Conservation (phyloP, 352 stramenopile species). For the Phytophthora quininea region DNA sequence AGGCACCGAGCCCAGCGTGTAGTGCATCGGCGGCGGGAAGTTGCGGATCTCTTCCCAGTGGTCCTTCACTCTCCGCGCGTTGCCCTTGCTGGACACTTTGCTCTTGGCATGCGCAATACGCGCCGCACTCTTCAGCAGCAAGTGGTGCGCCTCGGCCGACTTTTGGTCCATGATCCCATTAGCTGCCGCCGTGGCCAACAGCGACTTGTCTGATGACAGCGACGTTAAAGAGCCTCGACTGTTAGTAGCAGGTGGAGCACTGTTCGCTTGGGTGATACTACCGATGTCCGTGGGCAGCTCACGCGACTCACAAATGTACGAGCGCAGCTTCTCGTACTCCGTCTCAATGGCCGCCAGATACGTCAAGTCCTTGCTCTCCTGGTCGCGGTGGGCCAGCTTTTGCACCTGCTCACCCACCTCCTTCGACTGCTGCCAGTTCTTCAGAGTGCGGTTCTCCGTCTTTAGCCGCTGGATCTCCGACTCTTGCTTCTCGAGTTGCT, state of each 20-base stretch:
- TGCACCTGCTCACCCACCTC: conserved; percentile 89
- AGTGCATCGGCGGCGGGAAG: conserved; percentile 82
- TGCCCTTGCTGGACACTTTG: conserved; percentile 78
- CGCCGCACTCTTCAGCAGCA: conserved; percentile 75
- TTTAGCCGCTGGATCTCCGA: conserved; percentile 79
- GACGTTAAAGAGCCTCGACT: conserved; percentile 37
- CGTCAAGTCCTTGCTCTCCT: conserved; percentile 86
- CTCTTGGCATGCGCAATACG: conserved; percentile 69
- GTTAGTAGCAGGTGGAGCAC: conserved; percentile 9
- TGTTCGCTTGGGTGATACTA: conserved; percentile 42
- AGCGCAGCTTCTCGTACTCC: conserved; percentile 85
- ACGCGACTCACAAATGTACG: conserved; percentile 80
- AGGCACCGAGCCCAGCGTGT: conserved; percentile 80
- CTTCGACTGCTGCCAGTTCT: conserved; percentile 88
- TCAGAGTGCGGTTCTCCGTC: conserved; percentile 76
- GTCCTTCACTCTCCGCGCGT: conserved; percentile 83
- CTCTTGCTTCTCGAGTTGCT: conserved; percentile 78
- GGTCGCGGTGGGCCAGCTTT: conserved; percentile 83
- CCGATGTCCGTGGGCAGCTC: conserved; percentile 76
- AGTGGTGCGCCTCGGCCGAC: conserved; percentile 60
- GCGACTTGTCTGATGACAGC: conserved; percentile 47
- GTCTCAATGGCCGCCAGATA: conserved; percentile 80
- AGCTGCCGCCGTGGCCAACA: conserved; percentile 35
- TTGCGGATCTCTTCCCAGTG: conserved; percentile 91
- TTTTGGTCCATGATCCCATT: conserved; percentile 61